Evolutionary conservation across 2,329 filamentous ascomycete genomes (phyloP), one percentile per base, ranked within the genome.

Genomic region (Dactylellina cionopaga): DNA sequence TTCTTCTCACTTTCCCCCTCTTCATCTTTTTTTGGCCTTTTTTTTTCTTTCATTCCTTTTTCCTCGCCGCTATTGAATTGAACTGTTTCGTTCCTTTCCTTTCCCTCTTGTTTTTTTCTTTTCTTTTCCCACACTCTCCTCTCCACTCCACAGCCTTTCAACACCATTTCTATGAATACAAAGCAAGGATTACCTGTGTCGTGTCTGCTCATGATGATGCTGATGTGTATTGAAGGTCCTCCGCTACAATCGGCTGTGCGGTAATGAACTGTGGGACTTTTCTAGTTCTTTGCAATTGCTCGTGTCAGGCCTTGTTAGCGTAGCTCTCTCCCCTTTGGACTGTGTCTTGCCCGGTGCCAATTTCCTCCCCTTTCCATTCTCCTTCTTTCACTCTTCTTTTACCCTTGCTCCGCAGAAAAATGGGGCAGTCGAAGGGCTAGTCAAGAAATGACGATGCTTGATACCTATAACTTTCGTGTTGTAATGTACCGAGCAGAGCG

Each of bases 321-420:
- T 29, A 41, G 37, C 41, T 31, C 37, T 41, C 37, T 41, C n/a
- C n/a, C 6, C 37, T 6, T 10, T 35, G 44, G 19, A 10, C 22
- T 11, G 24, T 47, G 44, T 11, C 35, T 39, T 39, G 35, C 6
- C 6, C 27, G 29, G 56, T 29, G 25, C 51, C 43, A 66, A 66
- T 70, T 70, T 62, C 56, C 56, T 70, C 56, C 44, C 65, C 65
- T 70, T 70, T 70, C 65, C 29, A 70, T 63, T 58, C 65, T 49
- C 56, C 65, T 70, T 70, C 65, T 62, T 70, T 55, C 47, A 56
- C 56, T 70, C 39, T 62, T 62, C 65, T 56, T 39, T 56, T 62
- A 52, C 65, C 65, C 56, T 70, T 70, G 65, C 56, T 70, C 65
- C 56, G 56, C 54, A 56, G 65, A 41, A 56, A 68, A 70, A 70